These are phyloP conservation scores for Groenewaldozyma auringiensis DNA, from an alignment of 1,139 yeast species.

Conservation along the genomic window DNA sequence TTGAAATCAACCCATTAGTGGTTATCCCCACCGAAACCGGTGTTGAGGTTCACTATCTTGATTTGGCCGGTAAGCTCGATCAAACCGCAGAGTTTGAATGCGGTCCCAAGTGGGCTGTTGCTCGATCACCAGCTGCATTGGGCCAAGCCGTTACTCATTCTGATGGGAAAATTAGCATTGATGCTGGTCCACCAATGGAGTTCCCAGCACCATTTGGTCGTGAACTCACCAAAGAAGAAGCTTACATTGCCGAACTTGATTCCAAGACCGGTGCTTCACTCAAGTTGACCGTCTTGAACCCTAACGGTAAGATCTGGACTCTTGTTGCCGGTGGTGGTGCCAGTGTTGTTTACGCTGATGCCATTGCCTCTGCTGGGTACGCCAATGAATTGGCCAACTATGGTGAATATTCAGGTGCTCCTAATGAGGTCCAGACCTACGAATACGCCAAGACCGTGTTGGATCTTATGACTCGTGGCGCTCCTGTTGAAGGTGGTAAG, in stretches of 20 bases:
- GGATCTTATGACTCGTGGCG: constrained; percentile 40
- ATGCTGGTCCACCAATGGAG: constrained; percentile 42
- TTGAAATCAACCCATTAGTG: constrained; percentile 41
- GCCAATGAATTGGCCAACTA: constrained; percentile 40
- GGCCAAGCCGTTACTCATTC: constrained; percentile 27
- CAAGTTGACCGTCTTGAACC: constrained; percentile 38
- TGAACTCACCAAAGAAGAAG: constrained; percentile 39
- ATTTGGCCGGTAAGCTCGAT: constrained; percentile 41
- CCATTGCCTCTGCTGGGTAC: constrained; percentile 40
- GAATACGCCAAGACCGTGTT: constrained; percentile 43
- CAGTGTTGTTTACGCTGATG: constrained; percentile 42
- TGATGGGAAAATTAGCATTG: constrained; percentile 28
- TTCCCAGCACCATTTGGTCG: constrained; percentile 45
- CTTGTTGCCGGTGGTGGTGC: constrained; percentile 43
- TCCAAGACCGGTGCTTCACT: constrained; percentile 44
- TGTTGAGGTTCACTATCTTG: constrained; percentile 40
- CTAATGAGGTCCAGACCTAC: constrained; percentile 41
- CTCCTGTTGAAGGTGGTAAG: constrained; percentile 37
- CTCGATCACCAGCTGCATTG: constrained; percentile 38
- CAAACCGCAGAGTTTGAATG: constrained; percentile 45
- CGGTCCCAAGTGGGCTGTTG: constrained; percentile 43
- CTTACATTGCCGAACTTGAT: constrained; percentile 41
- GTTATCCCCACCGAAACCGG: constrained; percentile 36
- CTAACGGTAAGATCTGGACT: constrained; percentile 41
- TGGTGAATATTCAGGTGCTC: constrained; percentile 41